A percentile compares a stretch with the other conserved stretches of the same genome.
These are phyloP conservation scores for Russula brevipes DNA, from an alignment of 768 basidiomycete species.

Conservation along the genomic window DNA sequence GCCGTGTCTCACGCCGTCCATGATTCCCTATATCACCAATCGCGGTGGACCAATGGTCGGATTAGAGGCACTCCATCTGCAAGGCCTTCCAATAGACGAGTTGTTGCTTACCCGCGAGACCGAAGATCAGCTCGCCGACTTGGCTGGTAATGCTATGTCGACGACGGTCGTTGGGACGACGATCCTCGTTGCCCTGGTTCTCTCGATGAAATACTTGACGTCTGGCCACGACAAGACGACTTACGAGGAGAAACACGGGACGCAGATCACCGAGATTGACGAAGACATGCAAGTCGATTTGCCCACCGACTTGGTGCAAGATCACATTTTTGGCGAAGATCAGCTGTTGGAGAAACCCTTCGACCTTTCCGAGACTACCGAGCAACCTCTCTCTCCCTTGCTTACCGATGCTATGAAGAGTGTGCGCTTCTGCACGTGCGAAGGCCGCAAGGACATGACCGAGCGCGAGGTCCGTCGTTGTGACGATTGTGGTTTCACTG, in stretches of 20 bases:
- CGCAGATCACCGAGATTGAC: conserved; percentile 29
- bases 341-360: conserved; percentile 57
- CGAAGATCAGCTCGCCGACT: conserved; percentile 88
- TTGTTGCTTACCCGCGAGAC: conserved; percentile 87
- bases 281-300: conserved; percentile 51
- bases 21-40: conserved; percentile 95
- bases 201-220: conserved; percentile 62
- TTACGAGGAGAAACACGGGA: conserved; percentile 60
- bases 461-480: conserved; percentile 62
- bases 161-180: conserved; percentile 92
- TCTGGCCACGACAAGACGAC: conserved; percentile 57
- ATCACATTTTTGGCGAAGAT: conserved; percentile 69
- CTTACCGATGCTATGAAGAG: conserved; percentile 63
- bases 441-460: conserved; percentile 78
- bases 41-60: conserved; percentile 96
- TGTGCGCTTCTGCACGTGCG: conserved; percentile 82
- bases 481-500: conserved; percentile 67
- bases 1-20: conserved; percentile 90
- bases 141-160: conserved; percentile 97
- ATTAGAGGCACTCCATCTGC: conserved; percentile 86
- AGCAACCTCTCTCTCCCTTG: conserved; percentile 46
- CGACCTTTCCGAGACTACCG: conserved; percentile 55
- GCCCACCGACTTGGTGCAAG: conserved; percentile 35
- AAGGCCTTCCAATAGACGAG: conserved; percentile 90
- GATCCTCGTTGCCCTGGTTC: conserved; percentile 74